A percentile compares a stretch with the other conserved stretches of the same genome.
phyloP scores from a whole-genome alignment of 176 grass and related monocot genomes.

The Pontederia crassipes region DNA sequence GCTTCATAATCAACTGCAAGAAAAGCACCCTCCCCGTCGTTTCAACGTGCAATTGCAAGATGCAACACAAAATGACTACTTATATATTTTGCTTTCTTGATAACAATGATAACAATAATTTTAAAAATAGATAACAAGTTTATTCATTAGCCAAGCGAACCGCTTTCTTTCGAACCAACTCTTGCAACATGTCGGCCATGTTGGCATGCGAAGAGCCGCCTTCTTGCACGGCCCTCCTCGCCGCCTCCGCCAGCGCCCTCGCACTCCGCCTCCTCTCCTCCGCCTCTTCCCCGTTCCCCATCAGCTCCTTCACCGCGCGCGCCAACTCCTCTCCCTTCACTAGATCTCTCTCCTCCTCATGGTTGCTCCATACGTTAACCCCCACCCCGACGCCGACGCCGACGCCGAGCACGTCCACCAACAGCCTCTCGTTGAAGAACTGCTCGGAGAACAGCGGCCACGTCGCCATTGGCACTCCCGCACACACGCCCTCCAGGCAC shows the following conservation, averaged over 20 bases:
- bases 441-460: conserved; percentile 12
- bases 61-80: too few relatives aligned
- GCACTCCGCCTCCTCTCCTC: conserved; percentile 5
- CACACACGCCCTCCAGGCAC: background rate
- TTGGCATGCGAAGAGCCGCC: conserved; percentile 4
- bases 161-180: background rate
- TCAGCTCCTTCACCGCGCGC: conserved; percentile 5
- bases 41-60: too few relatives aligned
- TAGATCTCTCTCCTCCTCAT: background rate
- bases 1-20: too few relatives aligned
- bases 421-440: conserved; percentile 11
- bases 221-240: background rate
- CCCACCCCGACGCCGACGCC: conserved; percentile 8
- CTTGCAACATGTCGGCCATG: background rate
- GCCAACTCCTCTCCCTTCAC: background rate
- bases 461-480: conserved; percentile 7
- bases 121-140: background rate
- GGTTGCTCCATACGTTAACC: background rate
- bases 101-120: too few relatives aligned
- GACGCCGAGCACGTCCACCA: background rate
- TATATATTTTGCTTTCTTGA: too few relatives aligned
- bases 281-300: conserved; percentile 4
- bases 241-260: background rate
- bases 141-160: background rate
- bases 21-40: too few relatives aligned